Conservation (phyloP, 495 filamentous ascomycete species). For the Talaromyces liani region DNA sequence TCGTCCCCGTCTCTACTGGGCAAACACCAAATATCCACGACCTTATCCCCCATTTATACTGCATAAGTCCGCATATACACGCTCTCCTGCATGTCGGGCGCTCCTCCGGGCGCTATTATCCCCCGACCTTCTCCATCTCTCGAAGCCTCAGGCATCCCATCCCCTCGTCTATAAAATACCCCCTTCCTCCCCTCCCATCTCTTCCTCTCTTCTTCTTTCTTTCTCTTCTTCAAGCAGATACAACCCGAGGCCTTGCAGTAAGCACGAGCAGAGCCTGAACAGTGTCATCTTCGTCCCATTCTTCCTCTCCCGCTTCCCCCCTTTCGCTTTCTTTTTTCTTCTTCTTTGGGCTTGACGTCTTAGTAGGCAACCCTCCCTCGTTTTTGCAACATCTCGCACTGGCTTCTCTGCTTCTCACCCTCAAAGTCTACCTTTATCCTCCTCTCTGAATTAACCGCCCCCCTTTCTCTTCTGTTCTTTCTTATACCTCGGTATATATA, state of each 20-base stretch:
- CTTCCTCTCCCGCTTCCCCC: background rate
- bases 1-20: background rate
- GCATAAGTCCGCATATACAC: background rate
- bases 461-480: background rate
- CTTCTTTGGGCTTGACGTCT: background rate
- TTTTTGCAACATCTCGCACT: background rate
- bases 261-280: constrained; percentile 2
- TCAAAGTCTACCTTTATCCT: constrained; percentile 1
- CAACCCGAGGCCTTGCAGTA: background rate
- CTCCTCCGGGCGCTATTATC: background rate
- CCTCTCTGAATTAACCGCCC: background rate
- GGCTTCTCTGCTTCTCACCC: constrained; percentile 1
- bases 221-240: background rate
- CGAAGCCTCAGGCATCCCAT: background rate
- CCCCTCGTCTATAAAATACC: constrained; percentile 3
- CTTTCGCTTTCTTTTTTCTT: background rate
- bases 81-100: background rate
- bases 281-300: background rate
- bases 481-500: background rate
- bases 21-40: too few species aligned
- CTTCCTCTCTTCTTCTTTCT: background rate
- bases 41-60: background rate
- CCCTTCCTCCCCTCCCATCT: background rate
- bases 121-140: background rate
- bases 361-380: constrained; percentile 4